A percentile compares a stretch with the other conserved stretches of the same genome.
These are phyloP conservation scores for Saccharomyces hybrid DNA, from an alignment of 1,139 yeast species.

Conservation along the genomic window DNA sequence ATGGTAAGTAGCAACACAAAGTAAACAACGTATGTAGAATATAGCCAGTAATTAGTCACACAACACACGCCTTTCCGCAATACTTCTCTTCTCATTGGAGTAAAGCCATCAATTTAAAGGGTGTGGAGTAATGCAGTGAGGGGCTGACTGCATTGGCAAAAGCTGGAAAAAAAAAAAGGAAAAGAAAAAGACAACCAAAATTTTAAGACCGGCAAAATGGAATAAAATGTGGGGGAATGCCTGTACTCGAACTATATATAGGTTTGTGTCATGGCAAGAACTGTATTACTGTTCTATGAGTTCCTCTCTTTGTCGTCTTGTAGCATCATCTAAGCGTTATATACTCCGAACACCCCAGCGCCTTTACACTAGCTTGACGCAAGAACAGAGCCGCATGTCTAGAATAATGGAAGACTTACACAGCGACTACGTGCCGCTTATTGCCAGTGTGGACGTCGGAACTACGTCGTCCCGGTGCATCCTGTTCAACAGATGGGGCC, in stretches of 20 bases:
- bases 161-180: not conserved
- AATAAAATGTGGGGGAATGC: not conserved
- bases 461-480: constrained; percentile 94
- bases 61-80: not conserved
- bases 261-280: not conserved
- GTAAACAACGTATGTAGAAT: not conserved
- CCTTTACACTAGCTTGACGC: not conserved
- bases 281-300: not conserved
- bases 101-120: not conserved
- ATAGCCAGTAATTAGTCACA: not conserved
- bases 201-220: not conserved
- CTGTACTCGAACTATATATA: not conserved
- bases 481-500: constrained; percentile 63
- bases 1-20: constrained; percentile 22
- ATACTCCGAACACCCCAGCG: not conserved
- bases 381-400: not conserved
- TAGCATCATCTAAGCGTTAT: not conserved
- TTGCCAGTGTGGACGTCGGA: constrained; percentile 82
- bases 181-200: not conserved
- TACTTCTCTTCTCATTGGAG: not conserved
- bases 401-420: not conserved
- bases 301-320: not conserved
- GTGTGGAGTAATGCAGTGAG: constrained; percentile 1
- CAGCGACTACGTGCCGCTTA: constrained; percentile 37
- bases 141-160: constrained; percentile 1